phyloP scores from a whole-genome alignment of 805 yeast genomes.

The Suhomyces sp. region DNA sequence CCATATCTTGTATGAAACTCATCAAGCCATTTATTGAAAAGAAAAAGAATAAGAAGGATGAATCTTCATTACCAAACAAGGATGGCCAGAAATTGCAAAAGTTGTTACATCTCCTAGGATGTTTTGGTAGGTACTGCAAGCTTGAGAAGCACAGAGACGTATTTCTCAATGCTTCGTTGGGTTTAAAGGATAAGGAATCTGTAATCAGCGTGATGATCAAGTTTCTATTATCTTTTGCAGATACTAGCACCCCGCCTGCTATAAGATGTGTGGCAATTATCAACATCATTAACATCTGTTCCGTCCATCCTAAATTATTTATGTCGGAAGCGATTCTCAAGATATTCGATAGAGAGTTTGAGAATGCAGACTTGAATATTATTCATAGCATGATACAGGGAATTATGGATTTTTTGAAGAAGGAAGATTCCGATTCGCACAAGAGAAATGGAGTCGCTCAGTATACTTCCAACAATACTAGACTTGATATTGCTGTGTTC shows the following conservation, averaged over 20 bases:
- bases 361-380: slow-evolving; percentile 33
- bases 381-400: slow-evolving; percentile 56
- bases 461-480: slow-evolving; percentile 29
- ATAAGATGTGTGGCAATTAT: slow-evolving; percentile 53
- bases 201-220: slow-evolving; percentile 57
- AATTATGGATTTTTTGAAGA: slow-evolving; percentile 52
- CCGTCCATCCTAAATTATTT: slow-evolving; percentile 64
- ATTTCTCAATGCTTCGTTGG: slow-evolving; percentile 39
- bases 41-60: slow-evolving; percentile 10
- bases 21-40: slow-evolving; percentile 45
- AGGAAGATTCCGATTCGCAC: slow-evolving; percentile 50
- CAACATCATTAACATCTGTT: slow-evolving; percentile 58
- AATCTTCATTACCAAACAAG: neutral
- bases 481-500: slow-evolving; percentile 48
- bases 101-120: slow-evolving; percentile 61
- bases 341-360: slow-evolving; percentile 51
- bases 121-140: slow-evolving; percentile 68
- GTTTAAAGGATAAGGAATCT: slow-evolving; percentile 50
- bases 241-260: slow-evolving; percentile 21
- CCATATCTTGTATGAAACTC: slow-evolving; percentile 55
- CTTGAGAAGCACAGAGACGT: slow-evolving; percentile 45
- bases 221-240: slow-evolving; percentile 55
- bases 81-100: slow-evolving; percentile 38
- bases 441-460: slow-evolving; percentile 38
- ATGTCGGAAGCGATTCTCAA: slow-evolving; percentile 51